phyloP scores from a whole-genome alignment of 129 eudicot genomes.

The Daucus carota region DNA sequence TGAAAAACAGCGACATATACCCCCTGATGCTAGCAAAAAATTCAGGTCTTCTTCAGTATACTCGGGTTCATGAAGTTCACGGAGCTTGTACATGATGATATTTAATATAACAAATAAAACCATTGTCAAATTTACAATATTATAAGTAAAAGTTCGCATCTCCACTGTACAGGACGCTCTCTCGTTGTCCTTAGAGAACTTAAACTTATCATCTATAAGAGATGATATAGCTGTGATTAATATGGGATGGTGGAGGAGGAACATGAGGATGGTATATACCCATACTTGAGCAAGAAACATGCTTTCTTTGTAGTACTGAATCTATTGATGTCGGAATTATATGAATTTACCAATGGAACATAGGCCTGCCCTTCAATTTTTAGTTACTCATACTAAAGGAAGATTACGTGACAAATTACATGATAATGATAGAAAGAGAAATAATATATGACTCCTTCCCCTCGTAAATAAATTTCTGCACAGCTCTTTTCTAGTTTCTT shows the following conservation, averaged over 20 bases:
- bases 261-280: background rate
- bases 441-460: too few species aligned
- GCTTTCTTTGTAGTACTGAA: background rate
- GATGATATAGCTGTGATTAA: background rate
- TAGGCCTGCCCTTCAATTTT: too few species aligned
- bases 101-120: background rate
- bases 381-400: too few species aligned
- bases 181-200: background rate
- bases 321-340: background rate
- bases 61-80: constrained; percentile 15
- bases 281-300: constrained; percentile 1
- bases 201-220: background rate
- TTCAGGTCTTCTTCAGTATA: background rate
- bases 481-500: too few species aligned
- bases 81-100: constrained; percentile 15
- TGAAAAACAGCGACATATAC: constrained; percentile 25
- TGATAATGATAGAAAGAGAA: too few species aligned
- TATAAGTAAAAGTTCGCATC: background rate
- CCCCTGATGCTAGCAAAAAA: background rate
- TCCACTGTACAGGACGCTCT: background rate
- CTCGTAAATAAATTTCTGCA: too few species aligned
- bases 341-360: background rate
- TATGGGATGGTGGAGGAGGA: constrained; percentile 9
- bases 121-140: background rate
- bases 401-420: too few species aligned